These are phyloP conservation scores for Cyclocybe aegerita DNA, from an alignment of 768 basidiomycete species.

Conservation along the genomic window DNA sequence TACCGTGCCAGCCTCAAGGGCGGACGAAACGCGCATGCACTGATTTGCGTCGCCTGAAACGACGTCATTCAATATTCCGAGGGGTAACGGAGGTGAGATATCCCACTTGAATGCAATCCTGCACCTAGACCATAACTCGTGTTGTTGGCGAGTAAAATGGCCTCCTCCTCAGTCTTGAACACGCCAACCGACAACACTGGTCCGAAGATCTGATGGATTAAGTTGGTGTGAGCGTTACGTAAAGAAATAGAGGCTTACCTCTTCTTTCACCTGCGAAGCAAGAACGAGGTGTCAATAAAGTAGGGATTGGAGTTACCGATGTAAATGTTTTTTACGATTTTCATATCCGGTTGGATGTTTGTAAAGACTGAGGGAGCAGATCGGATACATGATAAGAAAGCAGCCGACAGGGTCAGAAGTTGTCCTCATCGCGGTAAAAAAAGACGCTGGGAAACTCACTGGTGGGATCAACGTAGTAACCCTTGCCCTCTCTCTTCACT, in stretches of 20 bases:
- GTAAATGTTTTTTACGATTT: slow-evolving; percentile 51
- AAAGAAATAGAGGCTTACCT: slow-evolving; percentile 38
- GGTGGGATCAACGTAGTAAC: slow-evolving; percentile 89
- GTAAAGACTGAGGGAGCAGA: slow-evolving; percentile 63
- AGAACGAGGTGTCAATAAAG: slow-evolving; percentile 1
- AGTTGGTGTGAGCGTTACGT: slow-evolving; percentile 9
- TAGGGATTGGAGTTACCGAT: slow-evolving; percentile 2
- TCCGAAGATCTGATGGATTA: slow-evolving; percentile 75
- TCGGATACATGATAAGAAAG: background rate
- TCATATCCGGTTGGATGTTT: slow-evolving; percentile 79
- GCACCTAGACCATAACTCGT: slow-evolving; percentile 91
- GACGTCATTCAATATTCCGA: slow-evolving; percentile 2
- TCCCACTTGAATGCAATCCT: slow-evolving; percentile 78
- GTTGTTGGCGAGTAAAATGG: slow-evolving; percentile 80
- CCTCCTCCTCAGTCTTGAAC: slow-evolving; percentile 89
- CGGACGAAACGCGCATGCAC: slow-evolving; percentile 85
- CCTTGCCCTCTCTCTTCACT: slow-evolving; percentile 68
- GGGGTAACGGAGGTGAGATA: slow-evolving; percentile 1
- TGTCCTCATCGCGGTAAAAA: no score
- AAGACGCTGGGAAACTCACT: slow-evolving; percentile 43
- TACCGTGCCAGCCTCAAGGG: slow-evolving; percentile 88
- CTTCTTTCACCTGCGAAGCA: slow-evolving; percentile 60
- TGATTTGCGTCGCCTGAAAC: slow-evolving; percentile 73
- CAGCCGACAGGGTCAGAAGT: background rate
- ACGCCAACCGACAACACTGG: slow-evolving; percentile 83